Base-by-base conservation (phyloP, 352 stramenopile genomes). In the Phytophthora fragariaefolia region DNA sequence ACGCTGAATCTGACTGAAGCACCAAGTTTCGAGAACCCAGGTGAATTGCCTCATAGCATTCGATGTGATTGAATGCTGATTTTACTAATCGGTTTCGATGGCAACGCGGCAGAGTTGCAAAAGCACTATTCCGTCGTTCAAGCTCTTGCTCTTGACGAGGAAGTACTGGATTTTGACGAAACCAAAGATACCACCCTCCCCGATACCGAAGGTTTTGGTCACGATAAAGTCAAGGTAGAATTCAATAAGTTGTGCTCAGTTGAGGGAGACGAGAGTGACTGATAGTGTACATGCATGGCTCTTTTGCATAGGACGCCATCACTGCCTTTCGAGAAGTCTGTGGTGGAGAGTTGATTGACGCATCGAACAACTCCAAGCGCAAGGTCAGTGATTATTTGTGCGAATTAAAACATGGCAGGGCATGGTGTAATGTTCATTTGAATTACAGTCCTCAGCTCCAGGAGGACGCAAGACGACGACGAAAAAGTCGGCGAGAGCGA, bases 61-160 rank as follows among this genome's bases (percentile, higher is more conserved):
- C n/a, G 36, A 12, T 43, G 17, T n/a, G 17, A 6, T 22, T 7
- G 28, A 36, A 4, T 13, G 28, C 28, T 36, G 8, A 36, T 7
- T 22, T 22, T 20, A 20, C 5, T 43, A 12, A 20, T 9, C 17
- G 36, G 0, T 43, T 43, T 43, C 17, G 15, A 10, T 43, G 7
- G 17, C 10, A 22, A 45, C 32, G 8, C 63, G 32, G 54, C 22
- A 95, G 87, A 94, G 53, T 72, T 95, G 24, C 87, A 95, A 68
- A 95, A 95, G 49, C 87, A 95, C 58, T 95, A 94, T 50, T 77
- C 87, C 28, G 88, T 72, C 15, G 80, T 94, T 18, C 87, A 95
- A 66, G 87, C 85, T 23, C 77, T 95, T 36, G 87, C 87, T 0
- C 63, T 95, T 2, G 76, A 79, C 1, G 85, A 95, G 66, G 84